phyloP scores from a whole-genome alignment of 2,329 filamentous ascomycete species.

The Elsinoe perseae region DNA sequence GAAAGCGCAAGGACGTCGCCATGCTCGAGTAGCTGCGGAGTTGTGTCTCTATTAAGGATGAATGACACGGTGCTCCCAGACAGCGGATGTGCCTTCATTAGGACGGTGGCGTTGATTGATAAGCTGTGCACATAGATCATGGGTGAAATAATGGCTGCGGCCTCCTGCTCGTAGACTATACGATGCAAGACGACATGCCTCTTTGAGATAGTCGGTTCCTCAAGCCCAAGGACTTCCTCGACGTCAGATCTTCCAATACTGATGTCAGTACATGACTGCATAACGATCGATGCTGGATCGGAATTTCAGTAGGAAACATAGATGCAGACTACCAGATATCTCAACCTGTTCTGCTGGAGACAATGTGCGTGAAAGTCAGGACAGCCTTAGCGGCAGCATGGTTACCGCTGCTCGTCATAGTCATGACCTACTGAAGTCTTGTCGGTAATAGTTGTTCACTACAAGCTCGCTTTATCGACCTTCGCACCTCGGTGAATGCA shows the following conservation, averaged over 20 bases:
- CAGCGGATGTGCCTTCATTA: conserved; percentile 25
- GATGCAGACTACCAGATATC: not conserved
- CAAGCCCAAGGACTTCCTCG: conserved; percentile 21
- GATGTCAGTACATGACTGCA: not conserved
- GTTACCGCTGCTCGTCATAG: not conserved
- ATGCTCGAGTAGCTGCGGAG: conserved; percentile 37
- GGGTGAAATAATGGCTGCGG: conserved; percentile 32
- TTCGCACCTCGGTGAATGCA: no score
- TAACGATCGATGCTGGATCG: not conserved
- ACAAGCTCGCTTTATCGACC: no score
- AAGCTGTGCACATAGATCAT: conserved; percentile 42
- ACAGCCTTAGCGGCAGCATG: not conserved
- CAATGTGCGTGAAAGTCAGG: not conserved
- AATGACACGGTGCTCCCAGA: not conserved
- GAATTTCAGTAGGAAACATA: not conserved
- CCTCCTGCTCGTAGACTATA: conserved; percentile 38
- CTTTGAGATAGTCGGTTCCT: conserved; percentile 36
- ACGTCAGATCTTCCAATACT: conserved; percentile 26
- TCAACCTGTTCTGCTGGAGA: conserved; percentile 11
- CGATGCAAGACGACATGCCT: conserved; percentile 41
- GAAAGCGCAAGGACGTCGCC: conserved; percentile 36
- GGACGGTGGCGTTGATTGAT: conserved; percentile 37
- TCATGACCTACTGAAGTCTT: no score
- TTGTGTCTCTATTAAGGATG: conserved; percentile 25
- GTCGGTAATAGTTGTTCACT: no score